Conservation (phyloP, 352 stramenopile species). For the Pythium grandisporangium region DNA sequence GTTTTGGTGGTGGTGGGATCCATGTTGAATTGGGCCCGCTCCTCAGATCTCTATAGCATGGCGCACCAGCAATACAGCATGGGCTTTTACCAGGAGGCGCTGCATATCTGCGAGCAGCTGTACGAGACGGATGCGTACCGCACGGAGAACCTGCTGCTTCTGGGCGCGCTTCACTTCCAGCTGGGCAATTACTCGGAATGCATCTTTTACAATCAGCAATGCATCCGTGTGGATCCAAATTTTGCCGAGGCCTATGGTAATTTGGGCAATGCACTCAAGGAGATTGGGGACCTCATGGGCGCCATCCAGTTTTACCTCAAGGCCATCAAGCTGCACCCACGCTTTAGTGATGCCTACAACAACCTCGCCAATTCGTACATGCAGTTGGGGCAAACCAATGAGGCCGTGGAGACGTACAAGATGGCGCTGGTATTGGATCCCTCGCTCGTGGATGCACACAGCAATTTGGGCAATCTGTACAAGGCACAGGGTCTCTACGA, state of each 20-base stretch:
- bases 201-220: slow-evolving; percentile 95
- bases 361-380: slow-evolving; percentile 90
- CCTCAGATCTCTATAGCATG: slow-evolving; percentile 69
- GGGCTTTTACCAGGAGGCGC: slow-evolving; percentile 84
- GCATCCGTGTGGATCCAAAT: slow-evolving; percentile 86
- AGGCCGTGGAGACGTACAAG: slow-evolving; percentile 92
- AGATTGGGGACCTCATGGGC: slow-evolving; percentile 85
- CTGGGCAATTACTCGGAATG: slow-evolving; percentile 87
- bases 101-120: slow-evolving; percentile 80
- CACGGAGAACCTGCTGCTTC: slow-evolving; percentile 89
- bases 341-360: slow-evolving; percentile 90
- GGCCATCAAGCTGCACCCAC: slow-evolving; percentile 89
- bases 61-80: slow-evolving; percentile 81
- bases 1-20: too few species aligned
- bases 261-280: slow-evolving; percentile 92
- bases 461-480: slow-evolving; percentile 92
- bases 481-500: slow-evolving; percentile 81
- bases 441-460: slow-evolving; percentile 88
- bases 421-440: slow-evolving; percentile 88
- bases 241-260: slow-evolving; percentile 93
- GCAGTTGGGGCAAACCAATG: slow-evolving; percentile 80
- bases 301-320: slow-evolving; percentile 91
- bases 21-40: too few species aligned
- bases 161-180: slow-evolving; percentile 92
- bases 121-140: slow-evolving; percentile 84